Evolutionary conservation across 345 rosid species (phyloP).

Genomic region (Clausena lansium): DNA sequence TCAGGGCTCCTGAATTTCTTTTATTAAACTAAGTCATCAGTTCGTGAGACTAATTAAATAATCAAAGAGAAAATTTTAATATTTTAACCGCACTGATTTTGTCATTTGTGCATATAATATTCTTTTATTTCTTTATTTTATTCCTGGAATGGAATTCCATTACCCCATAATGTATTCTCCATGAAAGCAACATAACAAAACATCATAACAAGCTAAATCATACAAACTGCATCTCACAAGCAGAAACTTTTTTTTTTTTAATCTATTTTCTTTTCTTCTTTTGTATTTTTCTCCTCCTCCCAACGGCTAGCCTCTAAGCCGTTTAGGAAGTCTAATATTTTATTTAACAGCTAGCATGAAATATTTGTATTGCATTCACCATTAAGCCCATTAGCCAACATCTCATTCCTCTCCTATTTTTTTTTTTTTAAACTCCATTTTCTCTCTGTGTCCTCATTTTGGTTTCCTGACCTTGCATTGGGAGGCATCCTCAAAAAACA

Average conservation of each 20-base stretch:
- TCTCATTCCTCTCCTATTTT: conserved; percentile 9
- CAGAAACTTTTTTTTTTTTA: neutral
- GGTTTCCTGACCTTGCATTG: neutral
- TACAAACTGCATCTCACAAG: conserved; percentile 20
- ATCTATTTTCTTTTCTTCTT: neutral
- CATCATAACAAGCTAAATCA: neutral
- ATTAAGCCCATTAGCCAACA: conserved; percentile 32
- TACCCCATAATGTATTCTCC: neutral
- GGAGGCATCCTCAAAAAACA: conserved; percentile 19
- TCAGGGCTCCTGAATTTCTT: neutral
- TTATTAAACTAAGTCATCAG: neutral
- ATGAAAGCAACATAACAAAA: neutral
- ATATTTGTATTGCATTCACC: conserved; percentile 18
- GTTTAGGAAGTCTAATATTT: conserved; percentile 47
- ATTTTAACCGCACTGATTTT: neutral
- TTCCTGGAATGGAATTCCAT: neutral
- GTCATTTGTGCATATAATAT: neutral
- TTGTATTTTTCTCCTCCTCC: neutral
- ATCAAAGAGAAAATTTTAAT: neutral
- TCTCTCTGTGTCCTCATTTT: neutral
- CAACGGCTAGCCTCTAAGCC: conserved; percentile 25
- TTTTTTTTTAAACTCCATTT: neutral
- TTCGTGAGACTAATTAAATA: neutral
- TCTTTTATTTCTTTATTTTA: neutral
- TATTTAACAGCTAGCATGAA: conserved; percentile 49